A percentile compares a stretch with the other conserved stretches of the same genome.
These are phyloP conservation scores for Euphorbia tirucalli DNA, from an alignment of 345 rosid species.

Conservation along the genomic window DNA sequence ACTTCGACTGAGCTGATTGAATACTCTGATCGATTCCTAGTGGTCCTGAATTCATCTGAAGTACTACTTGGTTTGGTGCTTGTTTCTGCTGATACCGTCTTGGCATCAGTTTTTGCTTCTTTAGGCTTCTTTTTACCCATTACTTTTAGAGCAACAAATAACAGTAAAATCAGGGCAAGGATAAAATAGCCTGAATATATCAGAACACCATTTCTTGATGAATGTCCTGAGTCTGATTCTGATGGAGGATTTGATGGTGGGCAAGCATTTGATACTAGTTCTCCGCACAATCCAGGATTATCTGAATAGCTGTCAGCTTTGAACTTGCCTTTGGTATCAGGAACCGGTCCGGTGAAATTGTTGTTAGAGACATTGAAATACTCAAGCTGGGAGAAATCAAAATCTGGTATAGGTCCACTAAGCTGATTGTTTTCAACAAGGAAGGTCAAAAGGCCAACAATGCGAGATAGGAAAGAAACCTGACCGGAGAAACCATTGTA, in stretches of 20 bases:
- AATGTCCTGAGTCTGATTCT: constrained; percentile 8
- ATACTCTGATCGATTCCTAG: constrained; percentile 38
- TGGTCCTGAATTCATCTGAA: constrained; percentile 24
- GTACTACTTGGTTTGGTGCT: constrained; percentile 16
- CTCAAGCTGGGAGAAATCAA: constrained; percentile 44
- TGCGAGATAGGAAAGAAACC: constrained; percentile 39
- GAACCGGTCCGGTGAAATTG: constrained; percentile 49
- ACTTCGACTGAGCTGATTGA: constrained; percentile 44
- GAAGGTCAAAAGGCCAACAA: constrained; percentile 41
- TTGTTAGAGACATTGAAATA: constrained; percentile 60
- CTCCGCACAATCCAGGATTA: constrained; percentile 48
- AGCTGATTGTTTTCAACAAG: constrained; percentile 46
- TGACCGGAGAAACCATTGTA: constrained; percentile 42
- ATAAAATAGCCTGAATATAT: constrained; percentile 43
- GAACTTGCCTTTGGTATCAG: constrained; percentile 41
- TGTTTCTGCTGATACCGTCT: constrained; percentile 5
- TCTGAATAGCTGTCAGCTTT: constrained; percentile 39
- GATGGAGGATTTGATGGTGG: constrained; percentile 29
- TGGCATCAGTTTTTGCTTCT: not conserved
- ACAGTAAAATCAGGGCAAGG: constrained; percentile 26
- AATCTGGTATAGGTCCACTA: constrained; percentile 37
- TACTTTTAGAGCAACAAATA: constrained; percentile 31
- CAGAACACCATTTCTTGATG: constrained; percentile 26
- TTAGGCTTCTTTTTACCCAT: constrained; percentile 19
- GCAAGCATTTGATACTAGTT: constrained; percentile 36